Evolutionary conservation across 164 flowering plant genomes (phyloP).

Genomic region (Dillenia suffruticosa): DNA sequence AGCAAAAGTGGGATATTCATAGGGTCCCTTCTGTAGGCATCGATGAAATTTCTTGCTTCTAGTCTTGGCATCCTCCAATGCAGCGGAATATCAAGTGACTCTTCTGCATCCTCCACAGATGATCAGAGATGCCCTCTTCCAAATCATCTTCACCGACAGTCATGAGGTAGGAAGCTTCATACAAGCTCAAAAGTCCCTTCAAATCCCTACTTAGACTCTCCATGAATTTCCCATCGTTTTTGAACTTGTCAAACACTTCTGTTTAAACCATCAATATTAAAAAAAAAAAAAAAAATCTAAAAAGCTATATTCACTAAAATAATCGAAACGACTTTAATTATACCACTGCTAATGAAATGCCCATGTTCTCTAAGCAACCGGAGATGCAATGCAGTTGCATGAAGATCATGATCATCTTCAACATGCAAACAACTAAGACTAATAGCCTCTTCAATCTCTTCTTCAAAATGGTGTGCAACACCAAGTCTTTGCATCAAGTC

Average conservation of each 20-base stretch:
- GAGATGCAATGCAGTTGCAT: slow-evolving; percentile 11
- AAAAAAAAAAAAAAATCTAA: no score
- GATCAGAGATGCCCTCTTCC: slow-evolving; percentile 19
- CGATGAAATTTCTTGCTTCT: slow-evolving; percentile 17
- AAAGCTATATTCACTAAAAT: no score
- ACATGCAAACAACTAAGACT: not conserved
- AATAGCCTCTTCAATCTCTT: slow-evolving; percentile 13
- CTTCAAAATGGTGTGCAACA: slow-evolving; percentile 19
- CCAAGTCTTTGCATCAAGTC: slow-evolving; percentile 17
- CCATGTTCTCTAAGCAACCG: slow-evolving; percentile 11
- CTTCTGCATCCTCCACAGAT: not conserved
- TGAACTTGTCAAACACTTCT: slow-evolving; percentile 16
- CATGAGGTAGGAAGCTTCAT: slow-evolving; percentile 26
- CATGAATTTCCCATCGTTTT: slow-evolving; percentile 4
- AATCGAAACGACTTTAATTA: not conserved
- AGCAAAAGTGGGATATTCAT: slow-evolving; percentile 7
- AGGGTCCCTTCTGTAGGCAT: slow-evolving; percentile 5
- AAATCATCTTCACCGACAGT: slow-evolving; percentile 16
- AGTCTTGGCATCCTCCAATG: slow-evolving; percentile 21
- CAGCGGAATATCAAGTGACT: slow-evolving; percentile 17
- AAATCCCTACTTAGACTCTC: slow-evolving; percentile 6
- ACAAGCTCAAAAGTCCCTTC: slow-evolving; percentile 18
- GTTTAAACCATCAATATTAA: not conserved
- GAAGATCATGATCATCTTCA: not conserved
- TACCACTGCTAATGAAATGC: slow-evolving; percentile 8